Evolutionary conservation across 192 early-diverging fungal species (phyloP).

Genomic region (Spizellomyces punctatus): DNA sequence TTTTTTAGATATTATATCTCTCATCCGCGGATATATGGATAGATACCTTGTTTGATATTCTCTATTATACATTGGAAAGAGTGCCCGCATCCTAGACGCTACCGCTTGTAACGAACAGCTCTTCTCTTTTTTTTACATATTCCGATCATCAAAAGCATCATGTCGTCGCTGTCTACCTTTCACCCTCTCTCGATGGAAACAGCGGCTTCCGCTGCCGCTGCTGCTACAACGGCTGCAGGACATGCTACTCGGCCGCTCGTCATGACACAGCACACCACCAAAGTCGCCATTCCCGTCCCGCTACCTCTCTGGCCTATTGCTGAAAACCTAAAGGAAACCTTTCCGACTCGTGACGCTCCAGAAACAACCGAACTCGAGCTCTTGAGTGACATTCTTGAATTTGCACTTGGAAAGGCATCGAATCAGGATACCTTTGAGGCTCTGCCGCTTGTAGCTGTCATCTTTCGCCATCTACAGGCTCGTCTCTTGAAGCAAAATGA

Average conservation of each 20-base stretch:
- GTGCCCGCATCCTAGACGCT: too few species aligned
- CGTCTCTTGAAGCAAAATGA: slow-evolving; percentile 79
- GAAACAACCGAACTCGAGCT: slow-evolving; percentile 57
- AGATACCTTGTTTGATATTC: too few species aligned
- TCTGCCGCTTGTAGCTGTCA: slow-evolving; percentile 69
- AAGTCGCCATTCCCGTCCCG: slow-evolving; percentile 82
- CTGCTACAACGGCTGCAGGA: not conserved
- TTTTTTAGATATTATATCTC: too few species aligned
- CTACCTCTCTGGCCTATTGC: slow-evolving; percentile 86
- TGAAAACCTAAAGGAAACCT: slow-evolving; percentile 77
- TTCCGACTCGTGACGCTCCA: slow-evolving; percentile 49
- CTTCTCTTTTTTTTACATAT: not conserved
- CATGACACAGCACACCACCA: slow-evolving; percentile 76
- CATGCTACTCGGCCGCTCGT: slow-evolving; percentile 62
- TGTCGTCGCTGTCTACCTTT: not conserved
- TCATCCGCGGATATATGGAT: too few species aligned
- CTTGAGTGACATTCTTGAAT: slow-evolving; percentile 64
- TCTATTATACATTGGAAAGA: too few species aligned
- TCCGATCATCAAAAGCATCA: slow-evolving; percentile 1
- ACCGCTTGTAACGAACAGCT: too few species aligned
- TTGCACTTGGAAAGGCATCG: slow-evolving; percentile 40
- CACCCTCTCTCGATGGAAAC: not conserved
- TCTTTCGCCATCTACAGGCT: slow-evolving; percentile 75
- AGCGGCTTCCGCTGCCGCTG: slow-evolving; percentile 1
- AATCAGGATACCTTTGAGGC: slow-evolving; percentile 43